Base-by-base conservation (phyloP, 345 rosid genomes). In the Clausena lansium region DNA sequence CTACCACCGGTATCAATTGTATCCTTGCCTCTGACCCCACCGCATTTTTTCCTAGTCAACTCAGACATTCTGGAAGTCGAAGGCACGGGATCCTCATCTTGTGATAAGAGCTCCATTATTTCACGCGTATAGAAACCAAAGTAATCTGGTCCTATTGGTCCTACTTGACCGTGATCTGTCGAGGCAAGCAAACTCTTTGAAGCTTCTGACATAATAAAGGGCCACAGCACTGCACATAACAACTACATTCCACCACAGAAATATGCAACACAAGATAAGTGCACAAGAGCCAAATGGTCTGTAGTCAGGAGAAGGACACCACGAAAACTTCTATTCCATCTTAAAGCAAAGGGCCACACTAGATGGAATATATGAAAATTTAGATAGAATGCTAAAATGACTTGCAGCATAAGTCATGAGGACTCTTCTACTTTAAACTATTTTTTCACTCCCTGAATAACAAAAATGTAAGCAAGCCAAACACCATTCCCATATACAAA, bases 61-160 rank as follows among this genome's bases (percentile, higher is more conserved):
- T 76, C 78, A 74, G 54, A 19, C 24, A 75, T 65, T 75, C 71
- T 24, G 45, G 76, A 65, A 59, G 73, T 52, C 28, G 54, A 65
- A 7, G 78, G 74, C 70, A 35, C 47, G 1, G 71, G 75, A 60
- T 74, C 77, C 68, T 33, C 87, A 41, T 88, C 77, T 82, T 83
- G 77, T 57, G 87, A 85, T 36, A 89, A 77, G 33, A 89, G 76
- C 35, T 80, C 81, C 28, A 78, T 72, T 57, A 85, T 80, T 85
- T 83, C 83, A 82, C 71, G 35, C 66, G 77, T 71, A 73, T 88
- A 88, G 67, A 80, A 83, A 67, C 83, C 33, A 73, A 91, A 88
- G 63, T 80, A 78, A 80, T 89, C 89, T 33, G 89, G 88, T 73
- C 76, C 84, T 35, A n/a, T 13, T 45, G 50, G 50, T 13, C 50